A percentile compares a stretch with the other conserved stretches of the same genome.
These are phyloP conservation scores for Penicillium capsulatum DNA, from an alignment of 2,329 filamentous ascomycete species.

Conservation along the genomic window DNA sequence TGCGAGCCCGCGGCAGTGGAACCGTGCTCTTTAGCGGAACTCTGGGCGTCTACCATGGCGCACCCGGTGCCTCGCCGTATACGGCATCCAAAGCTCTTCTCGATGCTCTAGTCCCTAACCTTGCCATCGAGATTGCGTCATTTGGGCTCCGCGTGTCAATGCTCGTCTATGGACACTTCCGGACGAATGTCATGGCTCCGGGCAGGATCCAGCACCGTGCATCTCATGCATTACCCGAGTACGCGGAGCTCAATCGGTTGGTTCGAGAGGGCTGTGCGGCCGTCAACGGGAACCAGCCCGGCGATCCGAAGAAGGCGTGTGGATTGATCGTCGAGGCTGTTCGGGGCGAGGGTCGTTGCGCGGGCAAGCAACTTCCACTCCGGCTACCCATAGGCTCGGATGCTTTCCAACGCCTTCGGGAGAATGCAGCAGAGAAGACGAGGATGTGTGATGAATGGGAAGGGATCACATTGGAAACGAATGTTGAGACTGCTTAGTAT, in stretches of 20 bases:
- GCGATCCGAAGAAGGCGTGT: conserved; percentile 1
- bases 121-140: conserved; percentile 42
- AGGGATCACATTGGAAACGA: conserved; percentile 1
- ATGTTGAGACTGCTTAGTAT: too few species aligned
- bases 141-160: conserved; percentile 39
- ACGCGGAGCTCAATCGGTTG: background rate
- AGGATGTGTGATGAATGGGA: conserved; percentile 2
- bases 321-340: conserved; percentile 1
- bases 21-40: background rate
- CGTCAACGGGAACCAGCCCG: background rate
- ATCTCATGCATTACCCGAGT: background rate
- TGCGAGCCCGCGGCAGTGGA: background rate
- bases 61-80: conserved; percentile 26
- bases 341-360: conserved; percentile 1
- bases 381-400: conserved; percentile 1
- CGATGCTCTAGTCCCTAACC: conserved; percentile 45
- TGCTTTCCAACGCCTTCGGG: background rate
- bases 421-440: background rate
- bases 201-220: background rate
- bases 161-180: conserved; percentile 54
- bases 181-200: conserved; percentile 47
- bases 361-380: background rate
- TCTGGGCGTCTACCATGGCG: too few species aligned
- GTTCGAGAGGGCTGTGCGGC: background rate
- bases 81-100: conserved; percentile 46